phyloP scores from a whole-genome alignment of 257 asterid genomes.

The Anisodus tanguticus region DNA sequence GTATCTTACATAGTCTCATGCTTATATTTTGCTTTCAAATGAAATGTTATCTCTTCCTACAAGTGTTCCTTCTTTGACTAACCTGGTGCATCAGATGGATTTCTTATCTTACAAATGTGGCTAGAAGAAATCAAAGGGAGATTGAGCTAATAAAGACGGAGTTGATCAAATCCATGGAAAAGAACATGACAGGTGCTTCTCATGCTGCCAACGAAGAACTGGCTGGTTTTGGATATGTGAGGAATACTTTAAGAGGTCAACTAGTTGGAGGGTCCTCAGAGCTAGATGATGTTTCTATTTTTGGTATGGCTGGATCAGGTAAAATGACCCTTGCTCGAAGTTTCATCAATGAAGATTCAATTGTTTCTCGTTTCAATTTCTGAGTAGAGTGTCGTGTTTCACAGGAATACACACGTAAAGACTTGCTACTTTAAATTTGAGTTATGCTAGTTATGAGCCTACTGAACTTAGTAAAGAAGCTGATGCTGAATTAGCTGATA shows the following conservation, averaged over 20 bases:
- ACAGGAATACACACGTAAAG: not conserved
- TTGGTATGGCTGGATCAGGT: conserved; percentile 36
- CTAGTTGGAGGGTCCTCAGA: conserved; percentile 10
- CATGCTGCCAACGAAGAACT: not conserved
- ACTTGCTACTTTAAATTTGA: not conserved
- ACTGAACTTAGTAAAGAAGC: not conserved
- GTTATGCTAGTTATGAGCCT: not conserved
- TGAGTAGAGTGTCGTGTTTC: conserved; percentile 27
- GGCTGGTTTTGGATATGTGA: conserved; percentile 24
- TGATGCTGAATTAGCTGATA: not conserved
- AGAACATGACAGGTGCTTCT: not conserved
- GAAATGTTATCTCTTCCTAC: too few relatives aligned
- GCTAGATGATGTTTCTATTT: conserved; percentile 31
- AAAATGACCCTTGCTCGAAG: conserved; percentile 31
- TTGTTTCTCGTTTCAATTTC: not conserved
- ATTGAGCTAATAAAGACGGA: not conserved
- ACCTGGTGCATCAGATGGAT: too few relatives aligned
- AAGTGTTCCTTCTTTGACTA: too few relatives aligned
- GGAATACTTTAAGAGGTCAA: not conserved
- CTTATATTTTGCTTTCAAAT: too few relatives aligned
- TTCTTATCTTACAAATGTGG: conserved; percentile 1
- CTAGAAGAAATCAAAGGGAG: not conserved
- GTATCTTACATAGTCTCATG: too few relatives aligned
- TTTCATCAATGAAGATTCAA: not conserved
- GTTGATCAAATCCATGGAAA: not conserved